These are phyloP conservation scores for Platanthera guangdongensis DNA, from an alignment of 106 monocot genomes.

Conservation along the genomic window DNA sequence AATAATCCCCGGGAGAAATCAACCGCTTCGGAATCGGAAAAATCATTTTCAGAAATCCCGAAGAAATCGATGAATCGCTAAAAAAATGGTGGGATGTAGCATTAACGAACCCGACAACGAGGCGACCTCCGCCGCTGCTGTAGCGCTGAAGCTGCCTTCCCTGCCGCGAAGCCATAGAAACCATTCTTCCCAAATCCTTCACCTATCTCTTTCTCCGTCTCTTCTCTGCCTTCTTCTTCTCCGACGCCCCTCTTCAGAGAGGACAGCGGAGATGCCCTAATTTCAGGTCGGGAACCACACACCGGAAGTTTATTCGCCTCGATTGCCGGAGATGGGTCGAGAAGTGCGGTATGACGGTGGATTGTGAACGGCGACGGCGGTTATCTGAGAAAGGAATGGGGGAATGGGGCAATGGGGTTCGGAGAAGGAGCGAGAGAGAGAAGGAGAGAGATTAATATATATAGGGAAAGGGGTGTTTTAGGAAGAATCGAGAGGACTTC, in stretches of 20 bases:
- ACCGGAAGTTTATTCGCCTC: background rate
- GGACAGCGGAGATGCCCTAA: background rate
- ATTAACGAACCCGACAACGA: constrained; percentile 43
- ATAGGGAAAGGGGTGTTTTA: background rate
- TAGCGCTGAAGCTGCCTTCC: constrained; percentile 46
- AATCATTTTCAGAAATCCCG: too few species aligned
- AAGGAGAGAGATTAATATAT: background rate
- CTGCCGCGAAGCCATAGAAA: constrained; percentile 21
- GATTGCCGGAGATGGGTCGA: background rate
- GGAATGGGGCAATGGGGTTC: too few species aligned
- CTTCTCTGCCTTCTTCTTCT: too few species aligned
- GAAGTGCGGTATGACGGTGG: background rate
- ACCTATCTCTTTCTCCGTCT: too few species aligned
- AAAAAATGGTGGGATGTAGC: background rate
- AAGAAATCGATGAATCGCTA: background rate
- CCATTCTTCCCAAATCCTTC: constrained; percentile 13
- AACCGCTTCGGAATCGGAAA: background rate
- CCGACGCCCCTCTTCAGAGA: background rate
- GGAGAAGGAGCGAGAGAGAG: too few species aligned
- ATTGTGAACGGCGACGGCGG: background rate
- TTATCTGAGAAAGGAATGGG: too few species aligned
- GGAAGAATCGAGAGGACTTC: background rate
- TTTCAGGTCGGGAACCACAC: background rate
- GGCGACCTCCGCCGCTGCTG: constrained; percentile 23
- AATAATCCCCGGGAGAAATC: background rate